Base-by-base conservation (phyloP, 345 rosid genomes). In the Eucalyptus sideroxylon region DNA sequence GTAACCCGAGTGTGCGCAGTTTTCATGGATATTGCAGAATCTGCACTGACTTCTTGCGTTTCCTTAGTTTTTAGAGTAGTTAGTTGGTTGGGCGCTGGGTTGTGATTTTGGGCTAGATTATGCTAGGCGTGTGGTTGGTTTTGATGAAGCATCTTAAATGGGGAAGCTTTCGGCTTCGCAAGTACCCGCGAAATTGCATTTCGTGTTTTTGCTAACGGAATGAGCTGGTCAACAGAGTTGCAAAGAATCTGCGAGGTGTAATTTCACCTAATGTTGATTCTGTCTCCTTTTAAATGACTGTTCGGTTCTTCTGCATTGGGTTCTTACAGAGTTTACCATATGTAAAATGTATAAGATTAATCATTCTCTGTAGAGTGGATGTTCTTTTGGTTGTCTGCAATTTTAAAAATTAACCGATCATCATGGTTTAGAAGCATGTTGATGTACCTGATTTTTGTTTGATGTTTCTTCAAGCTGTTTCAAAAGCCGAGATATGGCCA, bases 401-500 rank as follows among this genome's bases (percentile, higher is more conserved):
- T 65, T 65, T 65, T 65, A 15, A 53, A 53, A 53, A 53, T 65
- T 65, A 37, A 37, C 15, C 2, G 27, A 9, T 72, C 27, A 11
- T 37, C 23, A 4, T 72, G 83, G 23, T 72, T 72, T 72, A 45
- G 83, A 72, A 72, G 47, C 45, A 37, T 37, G 83, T 72, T 37
- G 42, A 37, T 21, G 83, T 16, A 72, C 83, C 45, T 72, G 15
- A 37, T 37, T 37, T 37, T 72, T 72, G 45, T 72, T 72, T 21
- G 82, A 37, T 72, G 27, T 72, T 37, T 37, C 26, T 37, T 72
- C 82, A 72, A 72, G 82, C 45, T 37, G 45, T 37, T 72, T 72
- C 42, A 72, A 72, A 37, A 37, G 45, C 24, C 83, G 4, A 67
- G 89, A 87, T 19, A 96, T 98, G 99, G 95, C 94, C 89, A 94